Evolutionary conservation across 2,329 filamentous ascomycete species (phyloP).

Genomic region (Torrubiella hemipterigena): DNA sequence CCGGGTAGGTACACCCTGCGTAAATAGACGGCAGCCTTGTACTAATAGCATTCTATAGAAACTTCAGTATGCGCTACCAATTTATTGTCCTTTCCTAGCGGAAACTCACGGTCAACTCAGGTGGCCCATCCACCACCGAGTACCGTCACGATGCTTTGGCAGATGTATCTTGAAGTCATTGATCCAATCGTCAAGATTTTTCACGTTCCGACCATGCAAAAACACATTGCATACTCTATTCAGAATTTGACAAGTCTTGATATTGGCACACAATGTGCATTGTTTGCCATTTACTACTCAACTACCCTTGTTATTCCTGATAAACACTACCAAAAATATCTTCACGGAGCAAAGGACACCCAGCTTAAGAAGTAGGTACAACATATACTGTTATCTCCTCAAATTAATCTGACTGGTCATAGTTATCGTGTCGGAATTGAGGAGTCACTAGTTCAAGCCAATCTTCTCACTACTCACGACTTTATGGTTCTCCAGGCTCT

Average conservation of each 20-base stretch:
- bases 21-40: too few species aligned
- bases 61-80: too few species aligned
- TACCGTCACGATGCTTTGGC: conserved; percentile 5
- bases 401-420: not conserved
- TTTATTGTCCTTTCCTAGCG: not conserved
- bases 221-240: conserved; percentile 1
- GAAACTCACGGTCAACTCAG: not conserved
- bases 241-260: conserved; percentile 2
- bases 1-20: too few species aligned
- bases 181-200: conserved; percentile 9
- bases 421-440: not conserved
- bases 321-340: conserved; percentile 3
- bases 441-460: conserved; percentile 3
- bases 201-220: conserved; percentile 7
- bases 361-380: conserved; percentile 4
- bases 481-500: conserved; percentile 9
- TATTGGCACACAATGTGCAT: conserved; percentile 4
- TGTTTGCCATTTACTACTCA: conserved; percentile 9
- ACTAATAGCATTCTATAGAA: too few species aligned
- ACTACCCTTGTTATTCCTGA: conserved; percentile 3
- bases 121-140: conserved; percentile 3
- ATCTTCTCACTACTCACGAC: conserved; percentile 7
- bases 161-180: conserved; percentile 7
- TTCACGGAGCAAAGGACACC: conserved; percentile 2
- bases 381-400: not conserved